Evolutionary conservation across 2,329 filamentous ascomycete species (phyloP).

Genomic region (Colletotrichum somersetense): DNA sequence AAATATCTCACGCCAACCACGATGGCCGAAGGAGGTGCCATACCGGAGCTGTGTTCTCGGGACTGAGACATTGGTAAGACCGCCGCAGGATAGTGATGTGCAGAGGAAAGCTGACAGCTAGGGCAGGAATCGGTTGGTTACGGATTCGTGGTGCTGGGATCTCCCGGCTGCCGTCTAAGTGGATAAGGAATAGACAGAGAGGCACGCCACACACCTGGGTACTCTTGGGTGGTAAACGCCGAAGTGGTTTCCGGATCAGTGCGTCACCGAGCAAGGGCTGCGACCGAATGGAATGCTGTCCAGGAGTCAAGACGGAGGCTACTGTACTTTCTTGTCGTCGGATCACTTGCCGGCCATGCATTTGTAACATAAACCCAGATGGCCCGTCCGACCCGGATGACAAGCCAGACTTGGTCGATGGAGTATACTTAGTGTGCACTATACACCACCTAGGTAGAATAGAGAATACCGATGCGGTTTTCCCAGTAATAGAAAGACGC

Average conservation of each 20-base stretch:
- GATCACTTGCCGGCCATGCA: not conserved
- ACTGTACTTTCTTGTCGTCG: not conserved
- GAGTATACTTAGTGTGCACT: no score
- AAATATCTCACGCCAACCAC: slow-evolving; percentile 52
- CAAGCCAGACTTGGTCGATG: not conserved
- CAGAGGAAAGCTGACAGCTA: not conserved
- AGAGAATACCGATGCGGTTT: no score
- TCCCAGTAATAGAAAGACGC: not conserved
- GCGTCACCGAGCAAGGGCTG: not conserved
- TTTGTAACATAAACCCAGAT: not conserved
- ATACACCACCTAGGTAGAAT: not conserved
- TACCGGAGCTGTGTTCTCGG: slow-evolving; percentile 45
- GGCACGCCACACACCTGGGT: not conserved
- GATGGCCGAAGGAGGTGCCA: slow-evolving; percentile 48
- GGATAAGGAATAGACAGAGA: not conserved
- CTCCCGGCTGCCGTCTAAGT: not conserved
- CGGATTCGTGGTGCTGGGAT: slow-evolving; percentile 5
- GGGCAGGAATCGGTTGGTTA: not conserved
- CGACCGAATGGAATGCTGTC: not conserved
- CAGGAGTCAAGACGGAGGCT: not conserved
- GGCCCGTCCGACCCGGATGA: no score
- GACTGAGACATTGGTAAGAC: no score
- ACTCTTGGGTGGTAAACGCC: slow-evolving; percentile 4
- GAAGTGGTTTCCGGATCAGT: slow-evolving; percentile 9
- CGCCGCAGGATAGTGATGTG: not conserved